A percentile compares a stretch with the other conserved stretches of the same genome.
Conservation (phyloP, 2,329 filamentous ascomycete genomes). For the Rutstroemia sydowiana region DNA sequence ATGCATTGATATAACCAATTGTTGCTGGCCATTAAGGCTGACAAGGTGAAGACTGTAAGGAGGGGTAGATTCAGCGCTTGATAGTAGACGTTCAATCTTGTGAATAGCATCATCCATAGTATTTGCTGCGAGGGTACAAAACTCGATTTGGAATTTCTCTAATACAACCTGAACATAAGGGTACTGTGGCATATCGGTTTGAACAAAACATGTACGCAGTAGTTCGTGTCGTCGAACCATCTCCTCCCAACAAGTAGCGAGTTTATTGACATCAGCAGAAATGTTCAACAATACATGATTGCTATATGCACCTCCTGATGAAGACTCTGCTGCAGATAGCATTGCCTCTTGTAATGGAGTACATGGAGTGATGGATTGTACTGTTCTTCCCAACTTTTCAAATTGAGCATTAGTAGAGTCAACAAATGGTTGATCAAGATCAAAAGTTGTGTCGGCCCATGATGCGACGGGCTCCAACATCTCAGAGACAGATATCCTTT, state of each 20-base stretch:
- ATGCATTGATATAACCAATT: constrained; percentile 41
- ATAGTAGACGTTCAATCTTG: background rate
- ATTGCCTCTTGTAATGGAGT: constrained; percentile 85
- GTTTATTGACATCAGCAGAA: constrained; percentile 37
- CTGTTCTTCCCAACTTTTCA: constrained; percentile 20
- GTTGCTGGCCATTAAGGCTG: background rate
- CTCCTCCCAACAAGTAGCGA: constrained; percentile 54
- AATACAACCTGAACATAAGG: constrained; percentile 70
- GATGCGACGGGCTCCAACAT: background rate
- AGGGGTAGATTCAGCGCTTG: constrained; percentile 15
- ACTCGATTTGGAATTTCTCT: constrained; percentile 32
- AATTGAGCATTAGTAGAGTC: constrained; percentile 17
- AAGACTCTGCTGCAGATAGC: constrained; percentile 52
- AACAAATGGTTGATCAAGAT: constrained; percentile 19
- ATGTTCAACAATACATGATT: constrained; percentile 65
- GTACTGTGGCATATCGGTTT: constrained; percentile 51
- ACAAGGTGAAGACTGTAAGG: constrained; percentile 23
- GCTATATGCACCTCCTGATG: constrained; percentile 50
- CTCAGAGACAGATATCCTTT: constrained; percentile 19
- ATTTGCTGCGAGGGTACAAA: constrained; percentile 9
- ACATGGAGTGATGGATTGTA: constrained; percentile 64
- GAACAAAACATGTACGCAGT: constrained; percentile 66
- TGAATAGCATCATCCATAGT: background rate
- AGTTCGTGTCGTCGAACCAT: constrained; percentile 66
- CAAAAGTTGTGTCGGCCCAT: constrained; percentile 15